Conservation (phyloP, 768 basidiomycete genomes). For the Albatrellus ellisii region DNA sequence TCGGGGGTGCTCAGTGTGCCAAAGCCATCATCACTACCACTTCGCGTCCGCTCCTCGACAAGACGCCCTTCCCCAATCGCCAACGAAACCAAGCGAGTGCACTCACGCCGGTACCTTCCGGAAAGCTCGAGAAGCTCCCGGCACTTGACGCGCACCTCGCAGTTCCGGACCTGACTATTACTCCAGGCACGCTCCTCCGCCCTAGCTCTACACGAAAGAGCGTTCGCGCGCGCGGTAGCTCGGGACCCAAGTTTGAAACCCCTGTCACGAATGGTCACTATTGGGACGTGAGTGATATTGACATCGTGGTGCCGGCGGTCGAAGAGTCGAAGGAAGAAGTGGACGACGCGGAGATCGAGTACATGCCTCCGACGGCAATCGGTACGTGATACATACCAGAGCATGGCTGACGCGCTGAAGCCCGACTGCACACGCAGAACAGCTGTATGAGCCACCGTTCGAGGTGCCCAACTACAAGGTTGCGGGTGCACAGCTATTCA, state of each 20-base stretch:
- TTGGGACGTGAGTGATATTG: conserved; percentile 64
- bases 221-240: conserved; percentile 38
- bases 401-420: not conserved
- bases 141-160: conserved; percentile 18
- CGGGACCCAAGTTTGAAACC: conserved; percentile 44
- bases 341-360: conserved; percentile 37
- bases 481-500: conserved; percentile 25
- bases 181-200: conserved; percentile 30
- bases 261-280: conserved; percentile 52
- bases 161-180: too few species aligned
- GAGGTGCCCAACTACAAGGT: conserved; percentile 36
- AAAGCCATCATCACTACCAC: conserved; percentile 7
- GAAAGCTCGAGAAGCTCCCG: conserved; percentile 26
- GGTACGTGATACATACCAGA: conserved; percentile 22
- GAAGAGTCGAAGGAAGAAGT: conserved; percentile 12
- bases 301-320: conserved; percentile 20
- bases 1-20: conserved; percentile 13
- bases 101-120: conserved; percentile 18
- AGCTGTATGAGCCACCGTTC: conserved; percentile 31
- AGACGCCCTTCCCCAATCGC: conserved; percentile 68
- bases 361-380: conserved; percentile 39
- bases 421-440: conserved; percentile 18
- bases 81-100: conserved; percentile 20
- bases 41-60: conserved; percentile 50
- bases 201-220: conserved; percentile 62